These are phyloP conservation scores for Arthroderma sp. DNA, from an alignment of 2,329 filamentous ascomycete species.

Conservation along the genomic window DNA sequence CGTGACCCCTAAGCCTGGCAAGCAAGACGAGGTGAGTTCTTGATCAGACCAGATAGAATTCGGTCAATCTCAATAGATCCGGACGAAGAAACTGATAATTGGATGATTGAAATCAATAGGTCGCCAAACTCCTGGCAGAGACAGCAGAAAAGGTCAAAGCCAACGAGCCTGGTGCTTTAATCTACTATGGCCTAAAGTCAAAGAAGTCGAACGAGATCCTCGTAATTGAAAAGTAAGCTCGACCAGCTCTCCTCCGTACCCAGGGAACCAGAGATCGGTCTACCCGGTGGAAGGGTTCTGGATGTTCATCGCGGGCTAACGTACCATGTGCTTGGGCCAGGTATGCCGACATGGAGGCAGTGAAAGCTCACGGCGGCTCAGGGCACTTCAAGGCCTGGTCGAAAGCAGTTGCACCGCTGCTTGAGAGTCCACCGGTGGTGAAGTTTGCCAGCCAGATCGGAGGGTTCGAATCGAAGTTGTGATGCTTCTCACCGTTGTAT, in stretches of 20 bases:
- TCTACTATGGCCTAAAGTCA: constrained; percentile 22
- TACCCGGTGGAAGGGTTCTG: neutral
- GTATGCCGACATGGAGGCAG: constrained; percentile 11
- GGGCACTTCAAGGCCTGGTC: constrained; percentile 12
- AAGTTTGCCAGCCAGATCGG: constrained; percentile 11
- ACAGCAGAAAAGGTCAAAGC: constrained; percentile 22
- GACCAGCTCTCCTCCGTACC: too few species aligned
- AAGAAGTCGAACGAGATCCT: constrained; percentile 23
- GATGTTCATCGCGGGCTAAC: neutral
- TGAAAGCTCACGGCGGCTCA: constrained; percentile 10
- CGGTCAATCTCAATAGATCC: neutral
- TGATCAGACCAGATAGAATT: too few species aligned
- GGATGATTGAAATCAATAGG: constrained; percentile 17
- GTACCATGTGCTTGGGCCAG: constrained; percentile 2
- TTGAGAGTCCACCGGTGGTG: constrained; percentile 7
- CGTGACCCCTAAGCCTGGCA: constrained; percentile 23
- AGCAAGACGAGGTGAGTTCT: constrained; percentile 23
- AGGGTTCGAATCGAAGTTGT: constrained; percentile 14
- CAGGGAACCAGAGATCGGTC: too few species aligned
- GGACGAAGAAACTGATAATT: neutral
- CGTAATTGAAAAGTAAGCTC: constrained; percentile 23
- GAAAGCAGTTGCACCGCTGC: constrained; percentile 5
- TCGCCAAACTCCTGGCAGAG: constrained; percentile 19
- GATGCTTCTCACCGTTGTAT: neutral
- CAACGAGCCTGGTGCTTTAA: constrained; percentile 23